Conservation (phyloP, 495 filamentous ascomycete genomes). For the Neurospora sp. region DNA sequence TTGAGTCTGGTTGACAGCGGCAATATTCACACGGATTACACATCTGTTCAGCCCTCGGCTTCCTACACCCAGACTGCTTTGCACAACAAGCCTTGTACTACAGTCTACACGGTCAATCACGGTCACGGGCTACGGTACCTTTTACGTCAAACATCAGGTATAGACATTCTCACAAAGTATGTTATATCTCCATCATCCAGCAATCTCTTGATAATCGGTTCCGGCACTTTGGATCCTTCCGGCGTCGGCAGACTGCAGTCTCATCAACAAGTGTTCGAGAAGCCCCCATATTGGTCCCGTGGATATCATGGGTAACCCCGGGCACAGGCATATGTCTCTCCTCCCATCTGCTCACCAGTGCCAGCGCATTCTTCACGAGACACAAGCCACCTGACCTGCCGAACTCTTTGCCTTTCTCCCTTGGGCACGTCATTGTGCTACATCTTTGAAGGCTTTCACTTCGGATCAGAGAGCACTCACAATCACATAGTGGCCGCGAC, state of each 20-base stretch:
- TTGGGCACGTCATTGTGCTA: background rate
- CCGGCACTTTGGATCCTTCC: background rate
- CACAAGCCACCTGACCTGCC: background rate
- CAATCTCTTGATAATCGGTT: background rate
- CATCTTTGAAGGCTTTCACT: background rate
- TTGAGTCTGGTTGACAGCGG: background rate
- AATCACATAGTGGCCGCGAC: background rate
- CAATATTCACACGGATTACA: background rate
- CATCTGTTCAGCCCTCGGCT: background rate
- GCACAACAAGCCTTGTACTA: background rate
- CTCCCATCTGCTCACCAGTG: background rate
- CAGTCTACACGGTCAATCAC: background rate
- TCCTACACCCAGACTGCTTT: background rate
- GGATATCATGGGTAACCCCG: background rate
- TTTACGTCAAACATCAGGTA: background rate
- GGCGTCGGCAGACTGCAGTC: background rate
- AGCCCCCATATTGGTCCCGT: background rate
- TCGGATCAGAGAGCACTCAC: background rate
- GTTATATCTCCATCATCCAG: background rate
- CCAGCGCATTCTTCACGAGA: background rate
- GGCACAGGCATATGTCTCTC: background rate
- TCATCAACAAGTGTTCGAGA: background rate
- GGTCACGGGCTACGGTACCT: background rate
- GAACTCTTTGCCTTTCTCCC: background rate
- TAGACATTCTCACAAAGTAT: background rate